Conservation (phyloP, 768 basidiomycete species). For the Udeniomyces megalosporus region DNA sequence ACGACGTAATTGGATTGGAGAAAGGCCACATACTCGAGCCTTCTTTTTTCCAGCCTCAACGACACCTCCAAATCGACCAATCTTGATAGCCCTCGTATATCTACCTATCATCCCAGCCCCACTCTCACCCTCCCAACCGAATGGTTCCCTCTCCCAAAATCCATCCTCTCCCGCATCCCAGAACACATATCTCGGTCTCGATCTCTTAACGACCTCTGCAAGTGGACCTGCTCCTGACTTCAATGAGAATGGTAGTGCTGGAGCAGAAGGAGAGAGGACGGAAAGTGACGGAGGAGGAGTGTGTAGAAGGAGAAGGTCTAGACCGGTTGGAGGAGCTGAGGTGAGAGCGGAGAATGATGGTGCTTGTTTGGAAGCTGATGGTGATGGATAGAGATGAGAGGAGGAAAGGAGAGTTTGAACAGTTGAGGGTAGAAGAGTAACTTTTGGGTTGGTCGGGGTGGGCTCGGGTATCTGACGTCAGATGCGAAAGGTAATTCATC, state of each 20-base stretch:
- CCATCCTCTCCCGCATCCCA: conserved; percentile 40
- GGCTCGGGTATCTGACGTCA: no score
- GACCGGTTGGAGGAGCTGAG: conserved; percentile 46
- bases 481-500: no score
- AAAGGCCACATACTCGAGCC: conserved; percentile 66
- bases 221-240: conserved; percentile 39
- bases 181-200: conserved; percentile 79
- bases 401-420: conserved; percentile 5
- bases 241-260: conserved; percentile 37
- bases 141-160: conserved; percentile 96
- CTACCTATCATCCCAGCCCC: conserved; percentile 34
- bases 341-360: conserved; percentile 43
- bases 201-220: conserved; percentile 27
- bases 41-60: conserved; percentile 39
- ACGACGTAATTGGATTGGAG: no score
- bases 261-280: conserved; percentile 36
- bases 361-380: conserved; percentile 41
- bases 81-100: conserved; percentile 61
- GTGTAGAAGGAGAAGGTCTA: conserved; percentile 52
- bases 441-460: neutral
- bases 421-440: no score
- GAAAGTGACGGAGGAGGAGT: conserved; percentile 42
- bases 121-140: conserved; percentile 57
- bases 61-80: conserved; percentile 68
- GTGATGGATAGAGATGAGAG: conserved; percentile 9